Percentiles rank a stretch among this genome's conserved stretches.
Evolutionary conservation across 2,329 filamentous ascomycete genomes (phyloP).

Genomic region (Corniculantispora saksenae): DNA sequence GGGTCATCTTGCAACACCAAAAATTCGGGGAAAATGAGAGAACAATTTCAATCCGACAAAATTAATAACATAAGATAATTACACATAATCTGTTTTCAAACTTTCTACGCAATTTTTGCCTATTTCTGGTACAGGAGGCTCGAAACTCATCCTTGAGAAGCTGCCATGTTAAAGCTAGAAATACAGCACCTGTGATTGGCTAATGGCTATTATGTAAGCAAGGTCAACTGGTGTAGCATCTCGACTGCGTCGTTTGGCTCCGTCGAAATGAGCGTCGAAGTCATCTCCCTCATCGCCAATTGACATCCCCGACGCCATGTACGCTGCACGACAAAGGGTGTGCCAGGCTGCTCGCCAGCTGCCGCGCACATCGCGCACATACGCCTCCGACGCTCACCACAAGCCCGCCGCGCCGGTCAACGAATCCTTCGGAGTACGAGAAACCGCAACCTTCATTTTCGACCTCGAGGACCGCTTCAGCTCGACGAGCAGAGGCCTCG

Average conservation of each 20-base stretch:
- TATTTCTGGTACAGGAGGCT: too few species aligned
- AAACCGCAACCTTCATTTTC: constrained; percentile 1
- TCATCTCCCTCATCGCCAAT: constrained; percentile 27
- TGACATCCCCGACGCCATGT: constrained; percentile 38
- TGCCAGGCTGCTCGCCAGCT: constrained; percentile 39
- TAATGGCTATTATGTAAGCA: constrained; percentile 3
- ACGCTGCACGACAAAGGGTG: constrained; percentile 48
- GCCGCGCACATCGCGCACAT: constrained; percentile 46
- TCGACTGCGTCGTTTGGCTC: constrained; percentile 6
- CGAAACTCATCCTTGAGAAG: background rate
- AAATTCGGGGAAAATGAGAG: too few species aligned
- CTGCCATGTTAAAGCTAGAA: background rate
- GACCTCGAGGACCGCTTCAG: background rate
- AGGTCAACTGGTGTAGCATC: background rate
- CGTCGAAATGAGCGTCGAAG: background rate
- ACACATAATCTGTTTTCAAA: too few species aligned
- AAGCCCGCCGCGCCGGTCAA: constrained; percentile 46
- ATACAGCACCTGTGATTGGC: constrained; percentile 11
- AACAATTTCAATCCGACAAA: too few species aligned
- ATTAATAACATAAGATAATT: too few species aligned
- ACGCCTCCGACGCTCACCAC: constrained; percentile 57
- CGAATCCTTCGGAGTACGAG: constrained; percentile 59
- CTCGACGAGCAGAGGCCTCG: background rate
- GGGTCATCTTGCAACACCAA: background rate
- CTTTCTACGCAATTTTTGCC: too few species aligned